Evolutionary conservation across 2,329 filamentous ascomycete genomes (phyloP).

Genomic region (Cadophora gregata): DNA sequence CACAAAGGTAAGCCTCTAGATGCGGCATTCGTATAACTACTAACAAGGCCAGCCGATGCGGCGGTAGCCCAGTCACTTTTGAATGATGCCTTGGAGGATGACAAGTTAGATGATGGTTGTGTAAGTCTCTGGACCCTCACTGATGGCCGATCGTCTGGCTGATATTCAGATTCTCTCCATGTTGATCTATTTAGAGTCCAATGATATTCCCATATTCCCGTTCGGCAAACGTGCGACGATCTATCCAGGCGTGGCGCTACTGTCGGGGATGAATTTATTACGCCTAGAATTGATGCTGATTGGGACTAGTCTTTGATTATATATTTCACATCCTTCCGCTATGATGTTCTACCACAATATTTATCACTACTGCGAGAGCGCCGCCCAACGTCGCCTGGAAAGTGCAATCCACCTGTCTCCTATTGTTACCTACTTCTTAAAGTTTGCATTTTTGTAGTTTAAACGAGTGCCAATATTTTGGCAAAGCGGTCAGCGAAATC

Average conservation of each 20-base stretch:
- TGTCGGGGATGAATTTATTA: slow-evolving; percentile 8
- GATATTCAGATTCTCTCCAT: slow-evolving; percentile 19
- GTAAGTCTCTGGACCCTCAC: slow-evolving; percentile 11
- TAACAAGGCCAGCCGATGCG: slow-evolving; percentile 13
- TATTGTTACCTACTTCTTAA: no score
- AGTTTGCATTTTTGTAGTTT: no score
- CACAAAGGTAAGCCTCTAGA: slow-evolving; percentile 26
- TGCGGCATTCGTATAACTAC: background rate
- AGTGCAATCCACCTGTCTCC: no score
- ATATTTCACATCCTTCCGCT: no score
- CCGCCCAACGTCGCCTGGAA: no score
- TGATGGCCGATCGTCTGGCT: background rate
- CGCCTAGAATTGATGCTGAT: no score
- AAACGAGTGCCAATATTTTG: no score
- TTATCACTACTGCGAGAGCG: no score
- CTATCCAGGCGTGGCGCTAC: slow-evolving; percentile 14
- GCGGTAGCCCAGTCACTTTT: slow-evolving; percentile 18
- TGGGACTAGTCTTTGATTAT: no score
- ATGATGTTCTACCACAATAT: no score
- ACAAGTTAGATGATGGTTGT: slow-evolving; percentile 18
- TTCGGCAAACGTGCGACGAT: slow-evolving; percentile 15
- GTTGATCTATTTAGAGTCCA: slow-evolving; percentile 14
- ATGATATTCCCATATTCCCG: slow-evolving; percentile 6
- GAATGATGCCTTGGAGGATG: slow-evolving; percentile 12
- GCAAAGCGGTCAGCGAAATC: no score